Base-by-base conservation (phyloP, 495 filamentous ascomycete species). In the Parachaetomium inaequale region DNA sequence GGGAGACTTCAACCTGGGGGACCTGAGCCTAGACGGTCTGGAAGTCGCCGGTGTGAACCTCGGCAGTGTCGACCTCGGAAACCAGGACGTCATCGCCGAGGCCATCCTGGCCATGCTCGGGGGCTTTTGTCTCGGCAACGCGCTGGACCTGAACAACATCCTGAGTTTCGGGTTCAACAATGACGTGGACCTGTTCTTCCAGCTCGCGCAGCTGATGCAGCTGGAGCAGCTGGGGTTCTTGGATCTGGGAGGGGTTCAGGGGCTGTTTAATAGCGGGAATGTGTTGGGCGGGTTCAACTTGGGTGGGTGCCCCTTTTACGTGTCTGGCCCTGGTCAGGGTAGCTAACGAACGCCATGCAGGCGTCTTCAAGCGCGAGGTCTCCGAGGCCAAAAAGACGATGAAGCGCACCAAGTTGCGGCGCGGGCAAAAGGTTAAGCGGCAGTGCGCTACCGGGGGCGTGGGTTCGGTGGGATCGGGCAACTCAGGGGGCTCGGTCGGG, bases 31-130 rank as follows among this genome's bases (percentile, higher is more conserved):
- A 0, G 45, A 47, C 55, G 60, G 56, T 25, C 58, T 74, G 36
- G 57, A 66, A 8, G 49, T 65, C 36, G 50, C 62, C 29, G 67
- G 66, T 8, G 26, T 83, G 40, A 78, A 83, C 63, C 70, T 83
- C 17, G 76, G 72, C 42, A 70, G 73, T 17, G 67, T 83, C 54
- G 78, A 81, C 51, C 67, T 82, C 21, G 73, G 63, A 51, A 80
- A 78, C 63, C 68, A 74, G 32, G 66, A 64, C 23, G 65, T 62
- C 12, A 36, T 72, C 7, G 64, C 64, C 32, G 71, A 74, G 55
- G 74, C 71, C 8, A 72, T 72, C 29, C 58, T 69, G 46, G 66
- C 71, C 15, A 62, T 78, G 64, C 68, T 78, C 40, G 51, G 40
- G 11, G 43, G 77, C 29, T 63, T 78, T 12, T 76, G 74, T 25